These are phyloP conservation scores for Zarea fungicola DNA, from an alignment of 2,329 filamentous ascomycete genomes.

Conservation along the genomic window DNA sequence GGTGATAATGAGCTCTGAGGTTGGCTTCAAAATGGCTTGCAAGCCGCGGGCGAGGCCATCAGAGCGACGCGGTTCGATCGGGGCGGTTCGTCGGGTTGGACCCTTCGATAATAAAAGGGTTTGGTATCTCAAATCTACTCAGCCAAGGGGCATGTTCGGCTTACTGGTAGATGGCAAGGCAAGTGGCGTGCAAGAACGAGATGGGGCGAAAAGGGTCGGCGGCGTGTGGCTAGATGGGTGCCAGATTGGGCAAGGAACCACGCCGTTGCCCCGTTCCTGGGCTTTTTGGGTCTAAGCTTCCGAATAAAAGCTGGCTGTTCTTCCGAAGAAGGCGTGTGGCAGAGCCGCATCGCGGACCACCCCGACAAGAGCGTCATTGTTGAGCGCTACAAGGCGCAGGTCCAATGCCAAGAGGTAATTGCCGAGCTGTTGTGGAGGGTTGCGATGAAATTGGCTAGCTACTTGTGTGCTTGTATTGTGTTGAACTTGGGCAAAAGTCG, in stretches of 20 bases:
- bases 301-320: not conserved
- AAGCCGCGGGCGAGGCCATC: no score
- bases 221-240: constrained; percentile 3
- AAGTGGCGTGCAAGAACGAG: constrained; percentile 4
- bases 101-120: no score
- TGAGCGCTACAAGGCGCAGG: no score
- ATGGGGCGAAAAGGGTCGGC: not conserved
- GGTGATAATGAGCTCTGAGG: no score
- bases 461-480: no score
- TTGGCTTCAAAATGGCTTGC: not conserved
- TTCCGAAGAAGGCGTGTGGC: not conserved
- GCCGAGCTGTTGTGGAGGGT: no score
- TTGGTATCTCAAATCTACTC: no score
- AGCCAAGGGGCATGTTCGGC: not conserved
- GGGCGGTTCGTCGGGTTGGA: no score
- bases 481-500: no score
- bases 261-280: not conserved
- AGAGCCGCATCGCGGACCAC: not conserved
- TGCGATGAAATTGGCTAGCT: no score
- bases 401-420: no score
- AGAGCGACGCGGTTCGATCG: no score
- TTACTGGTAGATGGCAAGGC: constrained; percentile 7
- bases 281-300: not conserved
- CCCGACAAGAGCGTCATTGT: constrained; percentile 11
- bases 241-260: not conserved